phyloP scores from a whole-genome alignment of 2,329 filamentous ascomycete species.

The Hypoxylon sp. region DNA sequence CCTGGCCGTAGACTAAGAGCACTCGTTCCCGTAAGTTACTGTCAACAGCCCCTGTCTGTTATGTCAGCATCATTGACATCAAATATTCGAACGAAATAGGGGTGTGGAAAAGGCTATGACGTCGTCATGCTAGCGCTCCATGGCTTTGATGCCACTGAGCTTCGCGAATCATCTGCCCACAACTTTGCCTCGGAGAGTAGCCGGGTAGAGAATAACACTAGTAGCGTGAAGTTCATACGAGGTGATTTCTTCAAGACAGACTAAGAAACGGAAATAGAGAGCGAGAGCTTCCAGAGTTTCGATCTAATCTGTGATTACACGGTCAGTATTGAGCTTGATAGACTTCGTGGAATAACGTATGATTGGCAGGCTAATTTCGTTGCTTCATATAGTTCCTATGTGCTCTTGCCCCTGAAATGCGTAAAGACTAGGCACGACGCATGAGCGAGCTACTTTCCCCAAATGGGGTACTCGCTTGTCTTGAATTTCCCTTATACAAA shows the following conservation, averaged over 20 bases:
- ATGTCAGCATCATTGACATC: background rate
- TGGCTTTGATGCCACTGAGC: slow-evolving; percentile 23
- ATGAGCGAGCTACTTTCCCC: slow-evolving; percentile 32
- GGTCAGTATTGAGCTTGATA: slow-evolving; percentile 6
- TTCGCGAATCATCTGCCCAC: slow-evolving; percentile 16
- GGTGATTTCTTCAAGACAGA: slow-evolving; percentile 30
- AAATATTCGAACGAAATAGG: slow-evolving; percentile 6
- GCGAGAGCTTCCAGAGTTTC: slow-evolving; percentile 22
- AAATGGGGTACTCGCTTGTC: slow-evolving; percentile 26
- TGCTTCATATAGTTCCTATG: slow-evolving; percentile 28
- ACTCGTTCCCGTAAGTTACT: slow-evolving; percentile 26
- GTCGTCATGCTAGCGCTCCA: slow-evolving; percentile 36
- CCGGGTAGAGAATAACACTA: background rate
- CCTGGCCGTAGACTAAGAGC: slow-evolving; percentile 8
- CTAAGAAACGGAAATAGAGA: slow-evolving; percentile 21
- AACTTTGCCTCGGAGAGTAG: slow-evolving; percentile 16
- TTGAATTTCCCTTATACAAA: slow-evolving; percentile 36
- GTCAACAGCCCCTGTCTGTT: background rate
- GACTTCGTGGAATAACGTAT: background rate
- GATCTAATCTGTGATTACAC: slow-evolving; percentile 36
- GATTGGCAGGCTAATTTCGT: background rate
- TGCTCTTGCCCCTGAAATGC: slow-evolving; percentile 26
- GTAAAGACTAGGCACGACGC: slow-evolving; percentile 28
- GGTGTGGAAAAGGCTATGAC: slow-evolving; percentile 34
- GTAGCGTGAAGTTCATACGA: slow-evolving; percentile 20